Base-by-base conservation (phyloP, 1,284 basidiomycete species). In the Sutorius eximius region DNA sequence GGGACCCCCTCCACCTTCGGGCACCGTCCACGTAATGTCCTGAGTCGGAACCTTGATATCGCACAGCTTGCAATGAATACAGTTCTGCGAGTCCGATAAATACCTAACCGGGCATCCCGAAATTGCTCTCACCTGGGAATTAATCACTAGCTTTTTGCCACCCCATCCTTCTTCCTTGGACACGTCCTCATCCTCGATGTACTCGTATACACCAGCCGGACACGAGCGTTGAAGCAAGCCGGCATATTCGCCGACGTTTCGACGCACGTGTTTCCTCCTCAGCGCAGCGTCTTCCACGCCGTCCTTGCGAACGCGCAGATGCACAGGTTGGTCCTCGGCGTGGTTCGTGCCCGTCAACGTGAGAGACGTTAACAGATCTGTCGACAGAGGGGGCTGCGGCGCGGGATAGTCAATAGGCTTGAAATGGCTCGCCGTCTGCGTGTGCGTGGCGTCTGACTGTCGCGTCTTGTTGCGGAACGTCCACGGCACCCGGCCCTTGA, bases 161-260 rank as follows among this genome's bases (percentile, higher is more conserved):
- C 75, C 75, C 81, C 82, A 87, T 0, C 80, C 77, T 49, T 79
- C 85, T 58, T 82, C 82, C 51, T 81, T 78, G 1, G 76, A 76
- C 22, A 56, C 61, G 22, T 59, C 75, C 59, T 81, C 82, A 37
- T 83, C 87, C n/a, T 87, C 88, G 15, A 96, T 89, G 69, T 99
- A 99, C 76, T 99, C 96, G 73, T 99, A 99, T 30, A 99, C 97
- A 4, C 87, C 93, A 0, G 97, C 97, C 0, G 96, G 97, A 73
- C 97, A 99, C 16, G 89, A 95, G 9, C 88, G 81, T 2, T 89
- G 91, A 24, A 99, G 79, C 29, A 98, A 75, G 16, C 95, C 94
- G 2, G 89, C 96, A 68, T 86, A 99, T 62, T 92, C 83, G 18
- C 77, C 77, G 0, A 91, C 84, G 70, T 98, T 98, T 52, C 75